phyloP scores from a whole-genome alignment of 257 asterid genomes.

The Rauvolfia tetraphylla region DNA sequence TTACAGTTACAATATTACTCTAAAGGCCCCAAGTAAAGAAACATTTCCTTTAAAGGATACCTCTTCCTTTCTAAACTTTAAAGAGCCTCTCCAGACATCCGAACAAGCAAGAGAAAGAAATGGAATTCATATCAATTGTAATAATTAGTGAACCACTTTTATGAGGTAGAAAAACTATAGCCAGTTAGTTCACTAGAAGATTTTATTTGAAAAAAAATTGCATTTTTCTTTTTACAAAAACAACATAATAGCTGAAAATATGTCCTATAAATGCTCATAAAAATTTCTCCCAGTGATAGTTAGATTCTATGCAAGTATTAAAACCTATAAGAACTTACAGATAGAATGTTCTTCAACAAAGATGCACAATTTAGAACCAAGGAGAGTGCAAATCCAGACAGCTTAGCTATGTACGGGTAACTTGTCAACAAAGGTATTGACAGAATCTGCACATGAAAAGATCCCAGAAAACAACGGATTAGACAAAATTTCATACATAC shows the following conservation, averaged over 20 bases:
- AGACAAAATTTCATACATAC: neutral
- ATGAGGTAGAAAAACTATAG: neutral
- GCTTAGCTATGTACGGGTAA: slow-evolving; percentile 63
- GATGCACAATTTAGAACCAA: slow-evolving; percentile 62
- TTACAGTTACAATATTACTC: no score
- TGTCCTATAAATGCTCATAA: neutral
- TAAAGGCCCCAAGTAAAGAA: no score
- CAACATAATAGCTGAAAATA: neutral
- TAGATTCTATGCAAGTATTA: neutral
- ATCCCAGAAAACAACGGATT: neutral
- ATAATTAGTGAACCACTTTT: no score
- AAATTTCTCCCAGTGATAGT: neutral
- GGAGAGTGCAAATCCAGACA: slow-evolving; percentile 52
- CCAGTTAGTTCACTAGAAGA: neutral
- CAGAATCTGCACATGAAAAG: slow-evolving; percentile 41
- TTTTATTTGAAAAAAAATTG: neutral
- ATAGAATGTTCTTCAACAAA: slow-evolving; percentile 54
- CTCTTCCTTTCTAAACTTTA: no score
- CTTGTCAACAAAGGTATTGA: slow-evolving; percentile 60
- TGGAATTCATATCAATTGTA: no score
- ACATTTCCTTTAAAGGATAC: no score
- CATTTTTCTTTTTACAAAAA: neutral
- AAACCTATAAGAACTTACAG: slow-evolving; percentile 45
- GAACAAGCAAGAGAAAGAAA: no score
- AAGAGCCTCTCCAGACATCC: no score